phyloP scores from a whole-genome alignment of 2,329 filamentous ascomycete genomes.

The Ceratocystis diversiconidia region DNA sequence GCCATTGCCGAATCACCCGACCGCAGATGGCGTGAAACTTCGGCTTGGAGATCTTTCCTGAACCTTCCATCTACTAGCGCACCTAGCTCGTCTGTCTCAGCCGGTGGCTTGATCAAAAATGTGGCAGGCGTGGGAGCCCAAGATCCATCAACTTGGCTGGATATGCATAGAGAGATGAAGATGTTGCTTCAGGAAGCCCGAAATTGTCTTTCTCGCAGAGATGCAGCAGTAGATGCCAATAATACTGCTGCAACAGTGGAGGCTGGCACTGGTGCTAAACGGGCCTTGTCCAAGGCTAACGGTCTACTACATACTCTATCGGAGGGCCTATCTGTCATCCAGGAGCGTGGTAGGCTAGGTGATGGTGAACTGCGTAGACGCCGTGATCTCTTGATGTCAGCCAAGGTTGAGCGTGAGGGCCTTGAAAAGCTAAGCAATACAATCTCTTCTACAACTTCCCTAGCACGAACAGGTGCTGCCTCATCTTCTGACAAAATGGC shows the following conservation, averaged over 20 bases:
- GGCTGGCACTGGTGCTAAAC: constrained; percentile 60
- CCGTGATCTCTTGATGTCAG: constrained; percentile 54
- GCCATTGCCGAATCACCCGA: constrained; percentile 61
- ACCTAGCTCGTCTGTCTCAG: constrained; percentile 34
- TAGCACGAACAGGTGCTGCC: constrained; percentile 27
- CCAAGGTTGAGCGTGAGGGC: constrained; percentile 59
- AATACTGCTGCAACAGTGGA: constrained; percentile 38
- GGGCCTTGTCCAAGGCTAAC: constrained; percentile 53
- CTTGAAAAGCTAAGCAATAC: constrained; percentile 58
- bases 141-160: constrained; percentile 59
- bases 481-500: constrained; percentile 36
- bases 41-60: constrained; percentile 59
- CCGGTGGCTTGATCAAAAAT: constrained; percentile 29
- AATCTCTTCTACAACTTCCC: constrained; percentile 29
- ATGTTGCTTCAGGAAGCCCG: constrained; percentile 52
- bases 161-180: constrained; percentile 62
- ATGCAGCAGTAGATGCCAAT: constrained; percentile 33
- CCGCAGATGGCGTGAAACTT: constrained; percentile 58
- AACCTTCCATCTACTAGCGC: constrained; percentile 47
- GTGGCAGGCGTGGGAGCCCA: constrained; percentile 31
- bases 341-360: constrained; percentile 43
- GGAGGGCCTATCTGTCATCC: constrained; percentile 47
- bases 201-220: constrained; percentile 50
- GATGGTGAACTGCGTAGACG: constrained; percentile 62
- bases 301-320: constrained; percentile 49